Conservation (phyloP, 2,329 filamentous ascomycete species). For the Colletotrichum sp. region DNA sequence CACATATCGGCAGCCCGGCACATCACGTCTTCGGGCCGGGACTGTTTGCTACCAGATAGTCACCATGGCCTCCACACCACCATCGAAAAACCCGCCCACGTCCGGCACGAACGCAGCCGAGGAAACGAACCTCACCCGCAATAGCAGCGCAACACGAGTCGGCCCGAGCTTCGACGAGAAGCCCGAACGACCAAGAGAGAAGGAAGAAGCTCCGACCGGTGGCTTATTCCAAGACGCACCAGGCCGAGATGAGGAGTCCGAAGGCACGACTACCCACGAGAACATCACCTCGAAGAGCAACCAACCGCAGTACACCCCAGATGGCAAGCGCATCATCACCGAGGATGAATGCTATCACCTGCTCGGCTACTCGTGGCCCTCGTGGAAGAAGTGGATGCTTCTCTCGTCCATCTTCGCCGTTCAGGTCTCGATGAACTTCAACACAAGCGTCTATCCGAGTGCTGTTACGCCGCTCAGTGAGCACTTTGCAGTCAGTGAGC, state of each 20-base stretch:
- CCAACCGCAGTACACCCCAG: conserved; percentile 12
- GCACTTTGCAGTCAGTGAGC: conserved; percentile 49
- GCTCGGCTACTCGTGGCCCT: conserved; percentile 49
- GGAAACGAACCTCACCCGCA: background rate
- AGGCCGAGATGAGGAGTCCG: conserved; percentile 8
- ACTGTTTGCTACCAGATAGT: background rate
- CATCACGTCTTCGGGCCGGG: background rate
- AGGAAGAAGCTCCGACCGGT: background rate
- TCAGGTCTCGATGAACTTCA: conserved; percentile 62
- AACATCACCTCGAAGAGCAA: background rate
- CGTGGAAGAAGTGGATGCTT: conserved; percentile 57
- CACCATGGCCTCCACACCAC: background rate
- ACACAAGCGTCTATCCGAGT: conserved; percentile 57
- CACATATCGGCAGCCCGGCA: background rate
- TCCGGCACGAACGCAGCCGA: background rate
- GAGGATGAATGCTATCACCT: conserved; percentile 52
- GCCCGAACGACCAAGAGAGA: background rate
- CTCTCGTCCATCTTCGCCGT: conserved; percentile 56
- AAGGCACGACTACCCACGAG: background rate
- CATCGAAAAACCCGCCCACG: background rate
- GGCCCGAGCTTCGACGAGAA: conserved; percentile 4
- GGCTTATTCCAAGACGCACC: conserved; percentile 7
- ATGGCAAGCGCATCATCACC: conserved; percentile 45
- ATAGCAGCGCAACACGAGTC: conserved; percentile 5
- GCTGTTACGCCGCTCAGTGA: conserved; percentile 49